Conservation (phyloP, 495 filamentous ascomycete genomes). For the Trichocladium uniseriatum region DNA sequence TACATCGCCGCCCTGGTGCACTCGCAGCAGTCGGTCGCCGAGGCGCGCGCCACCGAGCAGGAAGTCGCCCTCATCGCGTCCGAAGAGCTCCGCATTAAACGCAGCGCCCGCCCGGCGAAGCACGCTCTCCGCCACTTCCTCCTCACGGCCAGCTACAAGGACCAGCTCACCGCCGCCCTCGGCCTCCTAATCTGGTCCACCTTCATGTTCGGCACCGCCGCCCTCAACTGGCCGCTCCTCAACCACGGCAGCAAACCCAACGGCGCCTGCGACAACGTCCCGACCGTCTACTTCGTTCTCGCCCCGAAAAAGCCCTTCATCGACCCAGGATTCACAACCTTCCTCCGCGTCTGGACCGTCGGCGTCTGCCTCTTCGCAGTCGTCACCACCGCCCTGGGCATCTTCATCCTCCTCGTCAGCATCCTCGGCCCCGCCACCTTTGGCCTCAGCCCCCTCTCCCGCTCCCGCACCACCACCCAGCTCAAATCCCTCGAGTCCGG, state of each 20-base stretch:
- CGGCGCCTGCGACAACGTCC: slow-evolving; percentile 19
- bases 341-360: slow-evolving; percentile 23
- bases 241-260: slow-evolving; percentile 20
- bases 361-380: slow-evolving; percentile 24
- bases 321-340: slow-evolving; percentile 16
- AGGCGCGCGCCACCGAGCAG: slow-evolving; percentile 23
- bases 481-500: slow-evolving; percentile 16
- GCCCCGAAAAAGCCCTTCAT: slow-evolving; percentile 23
- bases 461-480: not conserved
- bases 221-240: slow-evolving; percentile 23
- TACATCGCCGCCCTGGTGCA: slow-evolving; percentile 23
- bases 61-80: slow-evolving; percentile 21
- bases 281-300: slow-evolving; percentile 26
- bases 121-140: slow-evolving; percentile 20
- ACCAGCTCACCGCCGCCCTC: slow-evolving; percentile 22
- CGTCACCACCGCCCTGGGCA: slow-evolving; percentile 18
- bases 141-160: slow-evolving; percentile 20
- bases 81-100: slow-evolving; percentile 20
- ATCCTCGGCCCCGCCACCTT: slow-evolving; percentile 12
- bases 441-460: slow-evolving; percentile 1
- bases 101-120: slow-evolving; percentile 9
- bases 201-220: slow-evolving; percentile 24
- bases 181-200: slow-evolving; percentile 22
- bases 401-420: slow-evolving; percentile 18
- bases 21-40: slow-evolving; percentile 14